Base-by-base conservation (phyloP, 176 grass and related monocot species). In the Musa itinerans region DNA sequence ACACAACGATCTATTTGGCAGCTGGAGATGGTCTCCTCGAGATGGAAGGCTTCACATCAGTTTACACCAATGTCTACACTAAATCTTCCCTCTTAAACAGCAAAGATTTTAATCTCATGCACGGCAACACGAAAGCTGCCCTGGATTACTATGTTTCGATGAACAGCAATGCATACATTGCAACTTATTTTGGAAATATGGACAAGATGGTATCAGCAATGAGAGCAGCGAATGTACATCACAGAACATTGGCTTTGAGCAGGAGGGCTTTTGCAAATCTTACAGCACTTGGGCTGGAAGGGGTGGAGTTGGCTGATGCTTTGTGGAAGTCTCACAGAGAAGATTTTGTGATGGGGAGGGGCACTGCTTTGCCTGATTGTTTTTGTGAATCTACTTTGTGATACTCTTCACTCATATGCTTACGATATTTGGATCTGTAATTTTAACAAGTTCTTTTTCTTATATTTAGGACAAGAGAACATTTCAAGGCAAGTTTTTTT, bases 101-200 rank as follows among this genome's bases (percentile, higher is more conserved):
- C 81, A 83, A 85, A 78, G 91, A 92, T 88, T 95, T 99, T 84
- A 68, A 89, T 81, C 77, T 69, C 15, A 99, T 99, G 96, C 96
- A 95, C 80, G 96, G 96, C 50, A 99, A 99, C 74, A 89, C 96
- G 0, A 95, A 99, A 74, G 96, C 91, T 78, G 89, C 89, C 50
- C 79, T 99, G 9, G 96, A 95, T 77, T 99, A 99, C 74, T 95
- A 92, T 81, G 86, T 99, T 88, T 99, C 96, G 43, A 86, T 99
- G 74, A 89, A 89, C 34, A 88, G 91, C 19, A 89, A 95, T 49
- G 85, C 88, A 51, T 95, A 95, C 59, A 65, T 95, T 34, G 80
- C 96, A 57, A 95, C 89, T 54, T 95, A 86, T 82, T 99, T 99
- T 85, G 96, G 91, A 34, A 99, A 99, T 80, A 99, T 95, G 96